Evolutionary conservation across 2,329 filamentous ascomycete genomes (phyloP), one percentile per base, ranked within the genome.

Genomic region (Xylariaceae sp.): DNA sequence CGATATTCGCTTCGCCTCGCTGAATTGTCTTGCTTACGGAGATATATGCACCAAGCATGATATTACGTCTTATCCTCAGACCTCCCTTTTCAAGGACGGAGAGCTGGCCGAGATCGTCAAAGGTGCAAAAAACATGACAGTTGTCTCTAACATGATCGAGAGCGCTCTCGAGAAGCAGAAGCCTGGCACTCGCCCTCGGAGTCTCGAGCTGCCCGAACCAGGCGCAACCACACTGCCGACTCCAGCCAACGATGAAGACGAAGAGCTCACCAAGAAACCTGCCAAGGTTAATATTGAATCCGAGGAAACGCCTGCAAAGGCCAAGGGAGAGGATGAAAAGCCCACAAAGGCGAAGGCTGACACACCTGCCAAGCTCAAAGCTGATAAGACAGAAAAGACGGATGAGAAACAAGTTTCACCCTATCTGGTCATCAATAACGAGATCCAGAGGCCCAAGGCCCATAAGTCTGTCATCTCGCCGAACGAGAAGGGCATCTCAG

Each of bases 11-110:
- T 96, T 98, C 59, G 91, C 78, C 22, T 80, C 78, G 43, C 68
- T 98, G 50, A 89, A 98, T 67, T 98, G 93, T 64, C 69, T 89
- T 39, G 87, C 87, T 22, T 87, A 83, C 60, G 85, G 79, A 44
- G 88, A 95, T 60, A 71, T 88, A 12, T 98, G 93, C 67, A 63
- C 66, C 37, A 74, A 80, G 19, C 73, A 89, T 48, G 70, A 79
- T 2, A 76, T 97, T 40, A 59, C 63, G 37, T 79, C 78, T 15
- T 97, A 80, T 59, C 93, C 93, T 1, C 85, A 82, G 1, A 86
- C 94, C 34, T 68, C 81, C 17, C 70, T 97, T 9, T 96, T 83
- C 69, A 84, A 93, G 61, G 76, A 95, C 62, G 89, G 89, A 42
- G 73, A 85, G 54, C 66, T 78, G 35, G 64, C 81, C 4, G 80